Evolutionary conservation across 2,329 filamentous ascomycete species (phyloP).

Genomic region (Fusarium sp.): DNA sequence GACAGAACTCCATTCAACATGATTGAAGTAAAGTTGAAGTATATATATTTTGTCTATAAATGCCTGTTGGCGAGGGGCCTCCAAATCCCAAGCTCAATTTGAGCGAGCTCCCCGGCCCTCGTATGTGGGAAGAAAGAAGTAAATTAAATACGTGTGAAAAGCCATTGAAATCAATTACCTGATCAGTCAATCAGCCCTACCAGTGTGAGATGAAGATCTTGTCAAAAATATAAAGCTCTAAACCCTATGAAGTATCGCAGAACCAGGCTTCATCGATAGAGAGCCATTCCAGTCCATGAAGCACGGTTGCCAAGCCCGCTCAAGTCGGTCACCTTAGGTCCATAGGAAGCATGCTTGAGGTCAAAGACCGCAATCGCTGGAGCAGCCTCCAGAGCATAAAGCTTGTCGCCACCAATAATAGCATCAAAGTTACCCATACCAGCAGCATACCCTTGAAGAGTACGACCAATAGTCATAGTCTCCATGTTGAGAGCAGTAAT

Average conservation of each 20-base stretch:
- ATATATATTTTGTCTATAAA: too few relatives aligned
- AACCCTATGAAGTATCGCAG: too few relatives aligned
- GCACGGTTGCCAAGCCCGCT: slow-evolving; percentile 1
- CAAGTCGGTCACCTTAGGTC: neutral
- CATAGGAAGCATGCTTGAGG: neutral
- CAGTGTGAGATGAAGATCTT: too few relatives aligned
- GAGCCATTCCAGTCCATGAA: slow-evolving; percentile 10
- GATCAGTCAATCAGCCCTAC: too few relatives aligned
- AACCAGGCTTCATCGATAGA: neutral
- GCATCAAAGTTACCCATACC: slow-evolving; percentile 14
- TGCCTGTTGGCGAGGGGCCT: too few relatives aligned
- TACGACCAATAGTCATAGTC: neutral
- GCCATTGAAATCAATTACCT: too few relatives aligned
- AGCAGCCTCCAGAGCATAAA: slow-evolving; percentile 1
- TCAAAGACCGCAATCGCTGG: neutral
- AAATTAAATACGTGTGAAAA: neutral
- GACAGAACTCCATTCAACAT: too few relatives aligned
- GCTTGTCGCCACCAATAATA: neutral
- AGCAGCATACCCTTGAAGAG: neutral
- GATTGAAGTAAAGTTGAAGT: too few relatives aligned
- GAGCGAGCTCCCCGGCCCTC: fast-evolving
- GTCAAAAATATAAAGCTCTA: too few relatives aligned
- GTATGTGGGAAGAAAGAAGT: fast-evolving
- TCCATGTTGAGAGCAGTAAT: neutral
- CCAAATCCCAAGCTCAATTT: fast-evolving